Base-by-base conservation (phyloP, 2,329 filamentous ascomycete genomes). In the Graphilbum ipis-grandicollis region DNA sequence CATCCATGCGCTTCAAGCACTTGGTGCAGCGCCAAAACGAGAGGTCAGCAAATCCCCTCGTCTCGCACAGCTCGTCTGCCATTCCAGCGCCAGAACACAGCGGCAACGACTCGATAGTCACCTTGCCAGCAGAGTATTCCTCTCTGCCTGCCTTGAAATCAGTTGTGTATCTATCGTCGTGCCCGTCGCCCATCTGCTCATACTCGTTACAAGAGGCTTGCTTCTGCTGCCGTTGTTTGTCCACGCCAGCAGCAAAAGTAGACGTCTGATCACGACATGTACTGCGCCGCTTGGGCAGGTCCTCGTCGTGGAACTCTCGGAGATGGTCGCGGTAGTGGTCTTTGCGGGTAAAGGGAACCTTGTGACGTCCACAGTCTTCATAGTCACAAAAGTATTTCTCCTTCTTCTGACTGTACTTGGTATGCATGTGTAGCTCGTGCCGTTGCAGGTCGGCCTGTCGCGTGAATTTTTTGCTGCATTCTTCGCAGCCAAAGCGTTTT, bases 281-380 rank as follows among this genome's bases (percentile, higher is more conserved):
- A 5, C 6, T 28, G 26, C 26, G 26, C 8, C 14, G 10, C 14
- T 28, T n/a, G 26, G 14, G 26, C 14, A 69, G 58, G 41, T 71
- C 66, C 46, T 74, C 69, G 38, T 56, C 56, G 55, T 74, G 69
- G 42, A 56, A 68, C 33, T 66, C 60, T 23, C 69, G 60, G 28
- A 69, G 58, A 48, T 74, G 69, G 39, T 71, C 67, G 28, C 68
- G 59, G 47, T 61, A 69, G 51, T 73, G 69, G 43, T 74, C 69
- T 23, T 63, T 59, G 25, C 69, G 60, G 44, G 58, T 56, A 46
- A 73, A 72, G 2, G 66, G 61, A 3, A 58, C 52, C 6, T 49
- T 47, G 21, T 51, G 52, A 8, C 69, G 61, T 19, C 49, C 41
- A 47, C 69, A 72, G 36, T 50, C 55, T 15, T 53, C 49, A 45